These are phyloP conservation scores for Isatis tinctoria DNA, from an alignment of 345 rosid species.

Conservation along the genomic window DNA sequence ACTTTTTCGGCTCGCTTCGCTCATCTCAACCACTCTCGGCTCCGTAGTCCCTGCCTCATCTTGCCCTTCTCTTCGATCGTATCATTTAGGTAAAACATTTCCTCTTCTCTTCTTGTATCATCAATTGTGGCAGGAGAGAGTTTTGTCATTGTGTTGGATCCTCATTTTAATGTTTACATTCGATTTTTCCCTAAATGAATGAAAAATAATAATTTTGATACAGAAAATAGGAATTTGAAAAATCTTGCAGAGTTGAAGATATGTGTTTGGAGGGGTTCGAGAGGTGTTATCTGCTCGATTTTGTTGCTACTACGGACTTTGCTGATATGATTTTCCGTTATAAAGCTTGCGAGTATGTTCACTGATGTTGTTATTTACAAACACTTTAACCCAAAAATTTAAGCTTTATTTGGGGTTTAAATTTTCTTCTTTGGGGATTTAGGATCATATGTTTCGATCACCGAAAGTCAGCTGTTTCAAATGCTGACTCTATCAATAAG, in stretches of 20 bases:
- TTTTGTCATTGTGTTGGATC: not conserved
- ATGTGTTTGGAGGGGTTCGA: constrained; percentile 46
- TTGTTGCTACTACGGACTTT: too few species aligned
- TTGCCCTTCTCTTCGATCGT: constrained; percentile 75
- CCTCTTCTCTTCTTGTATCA: not conserved
- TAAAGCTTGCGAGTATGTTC: too few species aligned
- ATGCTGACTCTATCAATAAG: too few species aligned
- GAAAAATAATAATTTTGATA: not conserved
- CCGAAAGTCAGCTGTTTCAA: too few species aligned
- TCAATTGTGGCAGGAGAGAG: not conserved
- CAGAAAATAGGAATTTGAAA: too few species aligned
- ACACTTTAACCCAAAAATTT: too few species aligned
- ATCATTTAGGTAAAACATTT: constrained; percentile 43
- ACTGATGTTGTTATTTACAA: too few species aligned
- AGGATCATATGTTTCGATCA: too few species aligned
- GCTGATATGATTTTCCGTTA: too few species aligned
- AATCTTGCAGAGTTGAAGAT: constrained; percentile 58
- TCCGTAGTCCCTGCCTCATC: constrained; percentile 56
- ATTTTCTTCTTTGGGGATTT: too few species aligned
- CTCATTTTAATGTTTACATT: not conserved
- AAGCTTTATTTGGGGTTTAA: too few species aligned
- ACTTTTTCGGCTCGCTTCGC: constrained; percentile 80
- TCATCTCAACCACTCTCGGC: constrained; percentile 65
- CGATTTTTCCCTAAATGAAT: not conserved
- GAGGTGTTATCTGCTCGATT: constrained; percentile 62